Evolutionary conservation across 1,284 basidiomycete genomes (phyloP), one percentile per base, ranked within the genome.

Genomic region (Tylopilus orsonianus): DNA sequence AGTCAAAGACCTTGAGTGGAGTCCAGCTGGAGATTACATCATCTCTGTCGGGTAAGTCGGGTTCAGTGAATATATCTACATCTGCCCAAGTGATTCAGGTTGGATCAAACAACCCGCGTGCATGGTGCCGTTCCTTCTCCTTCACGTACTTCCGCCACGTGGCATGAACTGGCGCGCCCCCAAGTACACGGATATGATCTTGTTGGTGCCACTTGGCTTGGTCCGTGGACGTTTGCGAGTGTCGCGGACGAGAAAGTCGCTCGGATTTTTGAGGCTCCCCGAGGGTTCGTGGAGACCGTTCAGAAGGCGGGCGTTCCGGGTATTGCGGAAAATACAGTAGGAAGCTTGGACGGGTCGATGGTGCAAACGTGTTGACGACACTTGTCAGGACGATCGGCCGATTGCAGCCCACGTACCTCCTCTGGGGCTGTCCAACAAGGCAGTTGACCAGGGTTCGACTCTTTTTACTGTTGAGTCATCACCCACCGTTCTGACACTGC

Each of bases 171-270:
- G 24, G 81, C 81, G 23, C 83, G 94, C 14, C 94, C 94, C 20
- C 94, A 98, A 68, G 85, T 96, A 16, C 94, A 98, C 67, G 94
- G 94, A 5, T 97, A 97, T 66, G 93, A 97, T 61, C 74, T 97
- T 37, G 75, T 93, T n/a, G 85, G 85, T 51, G 85, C 80, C 2
- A 80, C 78, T 2, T 93, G 93, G 67, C 76, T 97, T 36, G 76
- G 79, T 49, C 71, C 88, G 0, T 71, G 93, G 36, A 82, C 80
- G 19, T 93, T 96, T 61, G 85, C 85, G 14, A 94, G 90, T 57
- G 84, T 90, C 38, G 90, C 91, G 8, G 94, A 97, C 61, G 94
- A 97, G 69, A 97, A 97, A 67, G 91, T 96, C 13, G 80, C 84
- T 9, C 81, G 94, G 38, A 83, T 96, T 1, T 97, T 97, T 57